Evolutionary conservation across 2,329 filamentous ascomycete species (phyloP), one percentile per base, ranked within the genome.

Genomic region (Aspergillaceae sp.): DNA sequence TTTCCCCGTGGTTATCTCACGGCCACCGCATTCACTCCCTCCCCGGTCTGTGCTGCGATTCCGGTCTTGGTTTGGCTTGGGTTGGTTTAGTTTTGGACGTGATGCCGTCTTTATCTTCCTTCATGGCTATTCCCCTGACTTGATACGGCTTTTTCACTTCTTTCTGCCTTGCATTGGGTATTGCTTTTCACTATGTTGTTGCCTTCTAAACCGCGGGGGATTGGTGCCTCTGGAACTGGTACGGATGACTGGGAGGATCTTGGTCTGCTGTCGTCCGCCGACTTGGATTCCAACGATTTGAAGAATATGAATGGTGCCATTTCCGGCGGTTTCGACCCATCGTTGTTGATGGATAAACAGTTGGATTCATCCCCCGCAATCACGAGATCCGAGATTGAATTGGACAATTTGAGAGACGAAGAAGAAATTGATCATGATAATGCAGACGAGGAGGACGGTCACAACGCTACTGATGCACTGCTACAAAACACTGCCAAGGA

Each of bases 381-480:
- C 40, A 26, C 11, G 6, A n/a, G 40, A n/a, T 10, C 28, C 9
- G 40, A 41, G 26, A 32, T 33, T n/a, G 41, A 42, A 42, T 7
- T 34, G 29, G 29, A 34, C 29, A 11, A 34, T 7, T 28, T 42
- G 19, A 19, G 19, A 19, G 19, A 19, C 8, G 29, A 42, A 5
- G 40, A 29, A 26, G 41, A 42, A 9, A 8, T 11, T 30, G 28
- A 34, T 28, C 5, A 40, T 11, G 28, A 9, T 5, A 9, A 32
- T 32, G 30, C 30, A 32, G 41, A 42, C 7, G 29, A 30, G 7
- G 41, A 34, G 3, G 19, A 42, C 11, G 11, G 9, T 4, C n/a
- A 26, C 8, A 11, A 26, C 8, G 41, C 7, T 4, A 52, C 52
- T 6, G 54, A 56, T 27, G 42, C 38, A 2, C 44, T 51, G 6